phyloP scores from a whole-genome alignment of 805 yeast genomes.

The Wickerhamiella australiensis region DNA sequence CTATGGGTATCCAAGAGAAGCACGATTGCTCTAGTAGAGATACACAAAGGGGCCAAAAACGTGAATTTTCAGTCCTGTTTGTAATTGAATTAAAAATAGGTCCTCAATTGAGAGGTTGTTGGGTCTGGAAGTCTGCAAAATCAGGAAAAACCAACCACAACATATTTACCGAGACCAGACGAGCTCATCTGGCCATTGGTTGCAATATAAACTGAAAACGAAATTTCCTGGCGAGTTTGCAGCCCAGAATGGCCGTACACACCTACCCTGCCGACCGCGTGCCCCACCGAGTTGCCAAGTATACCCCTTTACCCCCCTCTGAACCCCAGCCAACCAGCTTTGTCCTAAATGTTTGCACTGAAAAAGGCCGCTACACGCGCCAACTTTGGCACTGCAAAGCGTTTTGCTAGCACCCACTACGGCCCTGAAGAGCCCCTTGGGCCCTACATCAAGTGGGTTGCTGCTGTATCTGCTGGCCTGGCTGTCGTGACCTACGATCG shows the following conservation, averaged over 20 bases:
- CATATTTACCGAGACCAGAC: no score
- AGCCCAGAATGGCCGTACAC: no score
- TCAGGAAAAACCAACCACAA: no score
- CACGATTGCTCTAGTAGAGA: background rate
- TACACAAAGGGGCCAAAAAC: no score
- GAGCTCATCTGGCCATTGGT: no score
- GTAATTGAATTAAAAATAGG: no score
- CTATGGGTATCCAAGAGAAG: background rate
- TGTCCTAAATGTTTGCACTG: slow-evolving; percentile 7
- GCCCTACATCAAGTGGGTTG: slow-evolving; percentile 22
- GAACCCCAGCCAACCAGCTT: slow-evolving; percentile 7
- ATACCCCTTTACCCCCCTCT: background rate
- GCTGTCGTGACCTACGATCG: slow-evolving; percentile 23
- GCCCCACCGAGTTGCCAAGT: background rate
- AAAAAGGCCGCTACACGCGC: slow-evolving; percentile 5
- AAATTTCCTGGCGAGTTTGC: no score
- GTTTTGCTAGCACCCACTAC: slow-evolving; percentile 14
- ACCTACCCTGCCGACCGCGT: no score
- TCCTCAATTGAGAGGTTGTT: no score
- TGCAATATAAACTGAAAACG: no score
- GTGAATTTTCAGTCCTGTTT: no score
- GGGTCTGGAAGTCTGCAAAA: no score
- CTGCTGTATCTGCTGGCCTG: slow-evolving; percentile 15
- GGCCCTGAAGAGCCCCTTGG: slow-evolving; percentile 22
- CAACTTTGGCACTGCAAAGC: slow-evolving; percentile 3